Evolutionary conservation across 2,329 filamentous ascomycete genomes (phyloP).

Genomic region (Xylariaceae sp.): DNA sequence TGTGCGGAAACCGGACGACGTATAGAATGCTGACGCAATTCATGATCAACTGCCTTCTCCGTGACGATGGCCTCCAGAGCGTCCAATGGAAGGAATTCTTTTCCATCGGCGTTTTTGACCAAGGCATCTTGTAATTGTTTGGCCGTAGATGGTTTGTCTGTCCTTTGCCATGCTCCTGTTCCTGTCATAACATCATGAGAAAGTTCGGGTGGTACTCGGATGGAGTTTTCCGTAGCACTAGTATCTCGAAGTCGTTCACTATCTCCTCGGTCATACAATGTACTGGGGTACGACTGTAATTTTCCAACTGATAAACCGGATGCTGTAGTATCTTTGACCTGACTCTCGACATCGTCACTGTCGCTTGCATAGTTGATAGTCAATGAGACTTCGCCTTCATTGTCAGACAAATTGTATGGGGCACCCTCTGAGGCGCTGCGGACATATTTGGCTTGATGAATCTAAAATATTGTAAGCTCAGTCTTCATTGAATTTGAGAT

Average conservation of each 20-base stretch:
- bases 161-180: neutral
- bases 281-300: neutral
- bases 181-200: neutral
- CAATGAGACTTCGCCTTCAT: neutral
- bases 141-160: neutral
- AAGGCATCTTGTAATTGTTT: neutral
- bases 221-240: neutral
- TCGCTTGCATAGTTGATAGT: neutral
- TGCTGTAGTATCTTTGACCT: neutral
- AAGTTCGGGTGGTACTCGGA: neutral
- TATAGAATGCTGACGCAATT: neutral
- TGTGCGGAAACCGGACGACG: neutral
- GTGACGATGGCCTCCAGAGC: neutral
- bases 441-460: neutral
- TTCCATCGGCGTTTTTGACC: neutral
- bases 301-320: neutral
- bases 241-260: neutral
- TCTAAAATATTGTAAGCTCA: neutral
- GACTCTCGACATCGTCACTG: neutral
- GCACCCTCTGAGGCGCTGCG: neutral
- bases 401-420: neutral
- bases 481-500: neutral
- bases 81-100: slow-evolving; percentile 1
- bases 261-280: neutral
- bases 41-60: neutral